These are phyloP conservation scores for Sordariomycetes sp. DNA, from an alignment of 2,329 filamentous ascomycete species.

Conservation along the genomic window DNA sequence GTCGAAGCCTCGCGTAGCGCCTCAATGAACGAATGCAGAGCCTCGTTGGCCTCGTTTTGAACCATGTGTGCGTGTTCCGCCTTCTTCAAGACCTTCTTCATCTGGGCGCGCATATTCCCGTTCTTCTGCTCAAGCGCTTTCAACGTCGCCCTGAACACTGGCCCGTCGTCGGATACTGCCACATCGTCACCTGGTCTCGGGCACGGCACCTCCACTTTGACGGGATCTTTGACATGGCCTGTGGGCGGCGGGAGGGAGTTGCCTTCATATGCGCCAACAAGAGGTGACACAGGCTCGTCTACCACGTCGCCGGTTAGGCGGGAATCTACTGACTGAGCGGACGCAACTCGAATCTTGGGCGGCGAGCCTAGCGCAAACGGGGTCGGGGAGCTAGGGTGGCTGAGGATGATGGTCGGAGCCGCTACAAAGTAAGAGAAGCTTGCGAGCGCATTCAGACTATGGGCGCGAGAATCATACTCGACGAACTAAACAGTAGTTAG, in stretches of 20 bases:
- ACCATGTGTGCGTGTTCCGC: slow-evolving; percentile 81
- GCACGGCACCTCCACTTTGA: slow-evolving; percentile 83
- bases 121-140: slow-evolving; percentile 96
- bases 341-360: slow-evolving; percentile 74
- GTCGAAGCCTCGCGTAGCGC: slow-evolving; percentile 78
- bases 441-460: slow-evolving; percentile 78
- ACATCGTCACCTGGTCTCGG: slow-evolving; percentile 81
- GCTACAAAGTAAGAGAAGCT: slow-evolving; percentile 95
- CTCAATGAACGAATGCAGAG: slow-evolving; percentile 73
- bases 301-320: slow-evolving; percentile 65
- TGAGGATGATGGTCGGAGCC: slow-evolving; percentile 46
- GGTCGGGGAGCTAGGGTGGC: slow-evolving; percentile 56
- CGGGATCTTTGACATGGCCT: slow-evolving; percentile 30
- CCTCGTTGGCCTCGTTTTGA: slow-evolving; percentile 77
- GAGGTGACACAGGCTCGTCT: slow-evolving; percentile 50
- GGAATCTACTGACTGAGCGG: slow-evolving; percentile 77
- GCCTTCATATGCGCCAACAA: slow-evolving; percentile 27
- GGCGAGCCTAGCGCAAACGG: slow-evolving; percentile 66
- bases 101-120: slow-evolving; percentile 82
- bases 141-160: slow-evolving; percentile 92
- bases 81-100: slow-evolving; percentile 92
- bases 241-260: slow-evolving; percentile 15
- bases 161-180: slow-evolving; percentile 80
- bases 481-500: slow-evolving; percentile 57
- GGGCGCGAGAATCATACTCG: slow-evolving; percentile 90